phyloP scores from a whole-genome alignment of 163 green algal species.

The Scenedesmus sp. region DNA sequence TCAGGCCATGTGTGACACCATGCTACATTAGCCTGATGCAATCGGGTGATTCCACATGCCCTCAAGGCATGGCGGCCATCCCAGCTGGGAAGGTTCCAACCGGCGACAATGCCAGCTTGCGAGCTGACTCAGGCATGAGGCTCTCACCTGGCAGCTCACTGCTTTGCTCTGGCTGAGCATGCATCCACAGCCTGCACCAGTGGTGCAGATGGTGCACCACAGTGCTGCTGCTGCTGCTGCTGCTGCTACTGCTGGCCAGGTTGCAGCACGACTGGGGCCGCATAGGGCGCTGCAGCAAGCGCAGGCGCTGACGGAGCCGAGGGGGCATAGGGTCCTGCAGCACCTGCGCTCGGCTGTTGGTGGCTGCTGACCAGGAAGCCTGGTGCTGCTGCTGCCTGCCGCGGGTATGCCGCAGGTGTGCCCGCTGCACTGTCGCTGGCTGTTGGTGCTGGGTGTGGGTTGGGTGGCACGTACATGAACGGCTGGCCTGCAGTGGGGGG shows the following conservation, averaged over 20 bases:
- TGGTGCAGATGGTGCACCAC: neutral
- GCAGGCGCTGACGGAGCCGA: no score
- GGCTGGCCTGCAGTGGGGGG: constrained; percentile 41
- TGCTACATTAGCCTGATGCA: no score
- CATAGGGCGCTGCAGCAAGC: neutral
- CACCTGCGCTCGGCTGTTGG: neutral
- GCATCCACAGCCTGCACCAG: neutral
- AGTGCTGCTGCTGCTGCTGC: neutral
- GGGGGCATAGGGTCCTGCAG: neutral
- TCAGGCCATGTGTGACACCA: no score
- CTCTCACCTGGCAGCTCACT: neutral
- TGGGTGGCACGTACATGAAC: neutral
- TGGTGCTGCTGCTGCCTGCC: neutral
- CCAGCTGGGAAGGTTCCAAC: no score
- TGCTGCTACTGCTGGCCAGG: neutral
- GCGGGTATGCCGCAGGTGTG: neutral
- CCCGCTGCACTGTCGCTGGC: neutral
- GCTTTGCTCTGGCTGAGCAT: neutral
- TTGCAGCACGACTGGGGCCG: neutral
- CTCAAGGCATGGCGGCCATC: no score
- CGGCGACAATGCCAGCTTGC: neutral
- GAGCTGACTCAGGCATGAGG: neutral
- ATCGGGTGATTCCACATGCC: no score
- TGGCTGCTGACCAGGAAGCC: neutral
- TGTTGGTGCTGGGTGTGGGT: neutral